Evolutionary conservation across 148 eudicot species (phyloP).

Genomic region (Camellia granthamiana): DNA sequence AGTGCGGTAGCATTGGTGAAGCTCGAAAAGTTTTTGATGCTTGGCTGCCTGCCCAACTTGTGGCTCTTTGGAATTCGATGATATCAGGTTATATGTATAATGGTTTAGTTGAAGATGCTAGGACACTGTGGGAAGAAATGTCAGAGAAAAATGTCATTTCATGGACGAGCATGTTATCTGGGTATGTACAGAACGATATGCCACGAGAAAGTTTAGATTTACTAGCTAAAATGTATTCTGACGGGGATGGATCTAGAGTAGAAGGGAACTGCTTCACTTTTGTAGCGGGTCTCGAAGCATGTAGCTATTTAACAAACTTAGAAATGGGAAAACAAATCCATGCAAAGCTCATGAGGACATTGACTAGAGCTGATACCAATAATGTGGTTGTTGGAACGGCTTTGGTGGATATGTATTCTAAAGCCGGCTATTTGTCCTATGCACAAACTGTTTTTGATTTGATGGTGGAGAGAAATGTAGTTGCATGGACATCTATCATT

Average conservation of each 20-base stretch:
- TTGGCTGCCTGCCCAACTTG: slow-evolving; percentile 6
- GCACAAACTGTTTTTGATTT: slow-evolving; percentile 26
- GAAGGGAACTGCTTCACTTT: slow-evolving; percentile 31
- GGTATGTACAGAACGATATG: slow-evolving; percentile 30
- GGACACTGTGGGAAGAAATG: slow-evolving; percentile 28
- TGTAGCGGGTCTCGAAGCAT: slow-evolving; percentile 36
- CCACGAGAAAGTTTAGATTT: slow-evolving; percentile 32
- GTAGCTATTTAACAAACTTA: slow-evolving; percentile 29
- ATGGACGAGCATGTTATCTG: slow-evolving; percentile 33
- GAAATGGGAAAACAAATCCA: slow-evolving; percentile 36
- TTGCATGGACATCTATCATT: slow-evolving; percentile 41
- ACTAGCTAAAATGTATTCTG: slow-evolving; percentile 25
- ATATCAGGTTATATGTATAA: slow-evolving; percentile 29
- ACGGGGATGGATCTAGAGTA: slow-evolving; percentile 16
- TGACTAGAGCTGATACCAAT: slow-evolving; percentile 11
- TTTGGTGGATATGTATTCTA: slow-evolving; percentile 37
- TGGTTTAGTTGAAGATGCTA: slow-evolving; percentile 28
- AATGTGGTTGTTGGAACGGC: slow-evolving; percentile 33
- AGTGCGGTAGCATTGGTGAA: slow-evolving; percentile 23
- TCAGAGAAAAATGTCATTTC: slow-evolving; percentile 32
- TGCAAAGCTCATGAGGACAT: slow-evolving; percentile 26
- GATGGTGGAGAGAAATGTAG: slow-evolving; percentile 31
- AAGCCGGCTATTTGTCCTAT: slow-evolving; percentile 23
- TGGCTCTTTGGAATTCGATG: slow-evolving; percentile 30
- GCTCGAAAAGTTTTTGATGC: slow-evolving; percentile 31